Evolutionary conservation across 2,329 filamentous ascomycete species (phyloP), one percentile per base, ranked within the genome.

Genomic region (Aspergillus terreus): DNA sequence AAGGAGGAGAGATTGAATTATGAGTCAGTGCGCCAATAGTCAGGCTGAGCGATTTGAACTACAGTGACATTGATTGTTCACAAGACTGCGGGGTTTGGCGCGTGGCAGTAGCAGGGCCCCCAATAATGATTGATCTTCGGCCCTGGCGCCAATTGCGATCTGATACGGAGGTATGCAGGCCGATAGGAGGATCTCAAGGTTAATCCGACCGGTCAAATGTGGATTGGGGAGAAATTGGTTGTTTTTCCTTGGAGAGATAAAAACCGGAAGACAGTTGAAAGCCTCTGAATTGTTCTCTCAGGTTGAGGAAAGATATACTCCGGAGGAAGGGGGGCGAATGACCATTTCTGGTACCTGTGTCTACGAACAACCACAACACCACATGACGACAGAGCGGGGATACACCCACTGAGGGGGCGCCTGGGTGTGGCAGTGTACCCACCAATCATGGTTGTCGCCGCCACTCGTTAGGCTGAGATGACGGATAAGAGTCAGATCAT

Each of bases 21-120:
- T 62, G 60, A 62, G 58, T 62, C 59, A 61, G 57, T 52, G 55
- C 56, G 54, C 54, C 49, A 52, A 54, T 62, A 47, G 48, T 50
- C 47, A 49, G 51, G 41, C 52, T 58, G 52, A 51, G 27, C 10
- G 43, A 47, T 51, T 53, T 49, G 55, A 56, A 49, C 41, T 40
- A 51, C 35, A 53, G 50, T 51, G 53, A 55, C 27, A 30, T 9
- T 30, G 27, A 30, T 30, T 53, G 52, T 54, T 60, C 53, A 59
- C 52, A 46, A 53, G 53, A 58, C 57, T 62, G 60, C 60, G 60
- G 60, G 60, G 60, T 30, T 58, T 58, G 51, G 57, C 52, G 58
- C 55, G 55, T 60, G 58, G 58, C 55, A 52, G 50, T 54, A 54
- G 46, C 48, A 17, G 14, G 44, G 46, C 49, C 44, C 35, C 30